Percentiles rank a stretch among this genome's conserved stretches.
Evolutionary conservation across 2,329 filamentous ascomycete genomes (phyloP).

Genomic region (Cladophialophora immunda): DNA sequence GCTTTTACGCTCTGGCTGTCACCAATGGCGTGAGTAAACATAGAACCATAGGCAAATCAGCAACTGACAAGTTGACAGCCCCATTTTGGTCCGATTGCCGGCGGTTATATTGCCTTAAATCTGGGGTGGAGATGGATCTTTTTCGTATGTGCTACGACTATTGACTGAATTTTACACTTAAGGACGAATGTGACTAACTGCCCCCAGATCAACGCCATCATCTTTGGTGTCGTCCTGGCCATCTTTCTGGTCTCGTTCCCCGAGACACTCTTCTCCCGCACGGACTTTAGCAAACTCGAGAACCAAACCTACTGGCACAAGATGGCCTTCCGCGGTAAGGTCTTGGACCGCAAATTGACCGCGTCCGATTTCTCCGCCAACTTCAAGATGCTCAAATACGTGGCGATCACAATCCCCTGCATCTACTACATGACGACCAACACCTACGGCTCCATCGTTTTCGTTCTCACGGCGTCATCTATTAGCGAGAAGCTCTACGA

Average conservation of each 20-base stretch:
- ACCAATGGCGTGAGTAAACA: conserved; percentile 1
- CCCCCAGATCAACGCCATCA: conserved; percentile 14
- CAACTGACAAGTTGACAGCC: background rate
- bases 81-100: background rate
- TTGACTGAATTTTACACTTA: background rate
- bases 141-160: background rate
- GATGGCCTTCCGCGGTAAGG: conserved; percentile 17
- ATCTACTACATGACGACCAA: conserved; percentile 22
- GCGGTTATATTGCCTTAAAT: background rate
- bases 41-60: background rate
- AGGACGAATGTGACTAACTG: background rate
- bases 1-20: conserved; percentile 5
- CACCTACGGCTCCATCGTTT: conserved; percentile 15
- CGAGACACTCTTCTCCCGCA: conserved; percentile 14
- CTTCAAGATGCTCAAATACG: conserved; percentile 18
- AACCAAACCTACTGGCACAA: conserved; percentile 14
- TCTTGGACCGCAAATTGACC: conserved; percentile 13
- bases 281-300: conserved; percentile 14
- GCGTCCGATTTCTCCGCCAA: conserved; percentile 2
- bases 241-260: conserved; percentile 18
- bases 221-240: conserved; percentile 9
- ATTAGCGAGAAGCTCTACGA: conserved; percentile 15
- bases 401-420: conserved; percentile 11
- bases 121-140: conserved; percentile 5
- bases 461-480: conserved; percentile 11